Conservation (phyloP, 768 basidiomycete genomes). For the Boletus subparvulus region DNA sequence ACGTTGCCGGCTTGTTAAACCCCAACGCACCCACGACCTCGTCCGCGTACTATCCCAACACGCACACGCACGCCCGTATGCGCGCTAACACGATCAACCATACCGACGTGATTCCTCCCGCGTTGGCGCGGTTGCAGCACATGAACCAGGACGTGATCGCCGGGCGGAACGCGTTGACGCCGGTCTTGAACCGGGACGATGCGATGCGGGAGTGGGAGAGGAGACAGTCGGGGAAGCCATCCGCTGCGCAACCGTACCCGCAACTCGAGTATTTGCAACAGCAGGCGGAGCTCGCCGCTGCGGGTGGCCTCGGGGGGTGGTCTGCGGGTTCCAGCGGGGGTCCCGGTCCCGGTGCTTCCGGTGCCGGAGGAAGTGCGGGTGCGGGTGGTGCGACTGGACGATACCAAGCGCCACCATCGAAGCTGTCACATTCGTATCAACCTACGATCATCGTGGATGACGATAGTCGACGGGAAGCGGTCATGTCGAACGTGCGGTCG, state of each 20-base stretch:
- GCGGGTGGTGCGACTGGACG: conserved; percentile 28
- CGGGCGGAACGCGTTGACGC: conserved; percentile 78
- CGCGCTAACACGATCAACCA: conserved; percentile 92
- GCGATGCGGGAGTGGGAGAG: conserved; percentile 96
- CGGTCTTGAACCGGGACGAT: conserved; percentile 93
- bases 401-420: conserved; percentile 45
- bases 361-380: conserved; percentile 33
- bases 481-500: conserved; percentile 75
- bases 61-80: conserved; percentile 53
- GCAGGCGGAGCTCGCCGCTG: conserved; percentile 80
- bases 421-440: conserved; percentile 38
- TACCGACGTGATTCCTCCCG: conserved; percentile 88
- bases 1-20: conserved; percentile 33
- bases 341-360: neutral
- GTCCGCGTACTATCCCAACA: conserved; percentile 61
- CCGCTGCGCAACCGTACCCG: conserved; percentile 77
- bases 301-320: conserved; percentile 63
- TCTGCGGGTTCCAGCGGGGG: conserved; percentile 27
- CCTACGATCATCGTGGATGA: conserved; percentile 65
- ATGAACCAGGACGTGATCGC: conserved; percentile 83
- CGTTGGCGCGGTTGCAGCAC: conserved; percentile 83
- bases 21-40: conserved; percentile 52
- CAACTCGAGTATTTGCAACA: conserved; percentile 91
- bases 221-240: conserved; percentile 71
- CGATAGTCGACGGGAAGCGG: conserved; percentile 73